phyloP scores from a whole-genome alignment of 163 green algal genomes.

The Volvox carteri region DNA sequence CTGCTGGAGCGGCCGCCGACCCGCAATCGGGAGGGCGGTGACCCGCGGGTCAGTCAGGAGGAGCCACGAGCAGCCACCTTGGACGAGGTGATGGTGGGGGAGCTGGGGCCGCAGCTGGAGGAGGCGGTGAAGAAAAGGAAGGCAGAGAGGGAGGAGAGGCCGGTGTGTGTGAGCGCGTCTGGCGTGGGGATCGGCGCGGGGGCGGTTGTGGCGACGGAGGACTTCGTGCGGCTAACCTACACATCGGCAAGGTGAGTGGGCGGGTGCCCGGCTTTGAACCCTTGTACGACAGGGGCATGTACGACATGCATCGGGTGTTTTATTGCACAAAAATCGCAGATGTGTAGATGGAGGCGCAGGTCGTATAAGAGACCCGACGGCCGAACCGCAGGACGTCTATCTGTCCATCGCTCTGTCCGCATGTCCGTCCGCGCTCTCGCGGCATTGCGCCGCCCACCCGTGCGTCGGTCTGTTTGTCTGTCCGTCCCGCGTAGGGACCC shows the following conservation, averaged over 20 bases:
- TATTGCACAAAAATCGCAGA: too few species aligned
- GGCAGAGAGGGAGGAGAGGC: too few species aligned
- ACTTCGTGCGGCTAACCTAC: slow-evolving; percentile 48
- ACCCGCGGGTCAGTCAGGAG: background rate
- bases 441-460: too few species aligned
- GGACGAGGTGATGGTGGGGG: background rate
- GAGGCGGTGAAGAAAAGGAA: background rate
- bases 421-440: too few species aligned
- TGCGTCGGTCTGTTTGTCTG: too few species aligned
- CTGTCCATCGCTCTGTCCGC: too few species aligned
- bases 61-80: too few species aligned
- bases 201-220: slow-evolving; percentile 36
- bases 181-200: slow-evolving; percentile 48
- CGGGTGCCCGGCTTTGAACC: too few species aligned
- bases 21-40: slow-evolving; percentile 9
- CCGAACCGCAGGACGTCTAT: too few species aligned
- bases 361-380: too few species aligned
- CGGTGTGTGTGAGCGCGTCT: slow-evolving; percentile 18
- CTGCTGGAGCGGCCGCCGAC: slow-evolving; percentile 72
- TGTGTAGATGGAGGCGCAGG: too few species aligned
- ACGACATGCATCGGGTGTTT: background rate
- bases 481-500: too few species aligned
- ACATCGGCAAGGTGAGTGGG: slow-evolving; percentile 9
- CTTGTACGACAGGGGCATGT: background rate
- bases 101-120: slow-evolving; percentile 47